Evolutionary conservation across 2,329 filamentous ascomycete genomes (phyloP).

Genomic region (Fusarium sp.): DNA sequence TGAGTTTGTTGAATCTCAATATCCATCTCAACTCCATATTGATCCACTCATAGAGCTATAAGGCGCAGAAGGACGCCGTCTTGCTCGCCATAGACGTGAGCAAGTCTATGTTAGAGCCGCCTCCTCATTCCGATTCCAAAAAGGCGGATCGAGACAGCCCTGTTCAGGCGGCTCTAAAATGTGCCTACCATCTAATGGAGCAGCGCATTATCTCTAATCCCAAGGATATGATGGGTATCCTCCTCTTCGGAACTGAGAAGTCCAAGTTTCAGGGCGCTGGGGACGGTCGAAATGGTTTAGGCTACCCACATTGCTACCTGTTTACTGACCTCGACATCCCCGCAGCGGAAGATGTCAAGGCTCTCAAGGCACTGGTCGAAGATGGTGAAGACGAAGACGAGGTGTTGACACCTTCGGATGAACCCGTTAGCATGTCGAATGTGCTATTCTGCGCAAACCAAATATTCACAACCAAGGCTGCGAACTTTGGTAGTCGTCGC

Average conservation of each 20-base stretch:
- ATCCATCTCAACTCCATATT: conserved; percentile 6
- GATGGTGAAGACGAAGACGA: conserved; percentile 78
- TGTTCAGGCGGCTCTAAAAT: conserved; percentile 87
- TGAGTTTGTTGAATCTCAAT: conserved; percentile 49
- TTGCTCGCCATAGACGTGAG: conserved; percentile 95
- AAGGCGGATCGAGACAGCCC: conserved; percentile 83
- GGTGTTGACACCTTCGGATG: conserved; percentile 75
- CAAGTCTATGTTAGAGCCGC: conserved; percentile 81
- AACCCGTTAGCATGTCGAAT: conserved; percentile 84
- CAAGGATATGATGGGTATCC: conserved; percentile 95
- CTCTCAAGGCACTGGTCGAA: conserved; percentile 79
- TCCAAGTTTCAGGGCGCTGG: conserved; percentile 80
- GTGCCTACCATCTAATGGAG: conserved; percentile 94
- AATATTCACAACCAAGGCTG: conserved; percentile 92
- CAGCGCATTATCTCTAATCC: conserved; percentile 98
- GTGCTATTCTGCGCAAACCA: conserved; percentile 96
- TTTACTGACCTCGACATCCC: conserved; percentile 90
- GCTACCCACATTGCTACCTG: conserved; percentile 92
- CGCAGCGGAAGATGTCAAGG: conserved; percentile 86
- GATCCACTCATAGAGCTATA: conserved; percentile 74
- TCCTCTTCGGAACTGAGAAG: conserved; percentile 90
- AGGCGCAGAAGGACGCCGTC: conserved; percentile 96
- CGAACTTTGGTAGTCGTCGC: conserved; percentile 91
- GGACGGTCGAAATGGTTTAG: conserved; percentile 67
- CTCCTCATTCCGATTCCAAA: conserved; percentile 73